phyloP scores from a whole-genome alignment of 768 basidiomycete species.

The Rhizopogon vulgaris region DNA sequence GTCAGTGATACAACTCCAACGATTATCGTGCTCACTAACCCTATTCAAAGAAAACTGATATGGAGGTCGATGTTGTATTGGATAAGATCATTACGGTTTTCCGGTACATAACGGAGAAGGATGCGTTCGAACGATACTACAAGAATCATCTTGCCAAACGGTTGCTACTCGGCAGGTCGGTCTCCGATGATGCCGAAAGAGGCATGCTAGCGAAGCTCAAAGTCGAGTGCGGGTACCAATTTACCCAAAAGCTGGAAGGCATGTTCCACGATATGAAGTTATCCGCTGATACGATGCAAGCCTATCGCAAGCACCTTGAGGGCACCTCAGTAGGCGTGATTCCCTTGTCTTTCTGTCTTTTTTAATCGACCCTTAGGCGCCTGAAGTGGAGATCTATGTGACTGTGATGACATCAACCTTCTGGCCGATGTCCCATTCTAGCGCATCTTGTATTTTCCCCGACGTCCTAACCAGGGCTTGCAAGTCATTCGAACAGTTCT shows the following conservation, averaged over 20 bases:
- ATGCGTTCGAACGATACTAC: slow-evolving; percentile 97
- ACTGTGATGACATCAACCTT: slow-evolving; percentile 95
- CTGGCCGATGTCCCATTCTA: slow-evolving; percentile 81
- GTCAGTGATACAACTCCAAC: slow-evolving; percentile 40
- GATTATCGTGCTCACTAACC: slow-evolving; percentile 1
- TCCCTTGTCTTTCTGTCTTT: slow-evolving; percentile 1
- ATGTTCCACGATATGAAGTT: slow-evolving; percentile 98
- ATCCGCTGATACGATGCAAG: slow-evolving; percentile 73
- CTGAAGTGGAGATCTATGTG: slow-evolving; percentile 76
- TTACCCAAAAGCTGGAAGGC: slow-evolving; percentile 95
- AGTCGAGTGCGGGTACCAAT: slow-evolving; percentile 92
- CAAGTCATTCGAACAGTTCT: slow-evolving; percentile 84
- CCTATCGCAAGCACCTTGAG: slow-evolving; percentile 59
- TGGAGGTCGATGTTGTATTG: slow-evolving; percentile 81
- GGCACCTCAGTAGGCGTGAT: slow-evolving; percentile 47
- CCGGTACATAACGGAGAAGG: slow-evolving; percentile 91
- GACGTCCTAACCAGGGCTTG: slow-evolving; percentile 54
- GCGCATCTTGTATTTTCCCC: slow-evolving; percentile 64
- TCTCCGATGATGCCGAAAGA: slow-evolving; percentile 96
- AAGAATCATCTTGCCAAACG: slow-evolving; percentile 94
- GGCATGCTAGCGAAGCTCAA: slow-evolving; percentile 97
- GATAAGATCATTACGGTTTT: slow-evolving; percentile 97
- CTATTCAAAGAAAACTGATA: slow-evolving; percentile 77
- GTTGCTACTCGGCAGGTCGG: slow-evolving; percentile 76
- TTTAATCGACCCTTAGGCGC: slow-evolving; percentile 42